phyloP scores from a whole-genome alignment of 2,329 filamentous ascomycete genomes.

The Meredithiella fracta region DNA sequence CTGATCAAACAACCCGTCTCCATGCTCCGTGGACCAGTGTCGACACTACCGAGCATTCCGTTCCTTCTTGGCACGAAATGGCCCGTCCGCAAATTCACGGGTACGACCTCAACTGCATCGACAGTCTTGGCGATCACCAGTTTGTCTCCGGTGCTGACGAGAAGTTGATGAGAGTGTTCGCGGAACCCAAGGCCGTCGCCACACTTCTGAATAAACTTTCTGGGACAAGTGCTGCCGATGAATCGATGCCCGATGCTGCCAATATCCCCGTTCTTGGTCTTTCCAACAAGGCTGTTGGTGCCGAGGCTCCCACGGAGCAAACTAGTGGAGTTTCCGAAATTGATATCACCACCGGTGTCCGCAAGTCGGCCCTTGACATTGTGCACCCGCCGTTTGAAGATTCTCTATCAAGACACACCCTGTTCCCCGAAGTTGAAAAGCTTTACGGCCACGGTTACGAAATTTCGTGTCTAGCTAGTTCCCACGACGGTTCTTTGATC shows the following conservation, averaged over 20 bases:
- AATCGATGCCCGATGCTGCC: constrained; percentile 62
- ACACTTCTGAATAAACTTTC: constrained; percentile 53
- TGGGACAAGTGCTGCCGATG: constrained; percentile 25
- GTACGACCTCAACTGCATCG: constrained; percentile 92
- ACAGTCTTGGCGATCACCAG: constrained; percentile 51
- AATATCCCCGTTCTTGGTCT: constrained; percentile 90
- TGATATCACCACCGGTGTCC: constrained; percentile 38
- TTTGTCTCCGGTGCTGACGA: constrained; percentile 95
- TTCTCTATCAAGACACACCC: constrained; percentile 69
- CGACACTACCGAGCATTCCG: constrained; percentile 13
- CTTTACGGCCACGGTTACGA: constrained; percentile 97
- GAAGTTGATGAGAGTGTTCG: constrained; percentile 92
- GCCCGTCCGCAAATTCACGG: constrained; percentile 92
- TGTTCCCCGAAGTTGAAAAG: constrained; percentile 94
- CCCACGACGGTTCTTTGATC: constrained; percentile 55
- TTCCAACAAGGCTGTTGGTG: constrained; percentile 79
- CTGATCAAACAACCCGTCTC: constrained; percentile 83
- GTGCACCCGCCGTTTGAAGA: constrained; percentile 75
- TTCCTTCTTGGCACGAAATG: constrained; percentile 78
- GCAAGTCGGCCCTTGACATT: constrained; percentile 46
- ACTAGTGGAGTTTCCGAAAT: constrained; percentile 30
- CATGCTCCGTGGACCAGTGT: constrained; percentile 56
- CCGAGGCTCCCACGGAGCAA: constrained; percentile 22
- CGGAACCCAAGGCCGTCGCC: constrained; percentile 71
- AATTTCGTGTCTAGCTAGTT: constrained; percentile 71